Evolutionary conservation across 257 asterid species (phyloP).

Genomic region (Salvia hispanica): DNA sequence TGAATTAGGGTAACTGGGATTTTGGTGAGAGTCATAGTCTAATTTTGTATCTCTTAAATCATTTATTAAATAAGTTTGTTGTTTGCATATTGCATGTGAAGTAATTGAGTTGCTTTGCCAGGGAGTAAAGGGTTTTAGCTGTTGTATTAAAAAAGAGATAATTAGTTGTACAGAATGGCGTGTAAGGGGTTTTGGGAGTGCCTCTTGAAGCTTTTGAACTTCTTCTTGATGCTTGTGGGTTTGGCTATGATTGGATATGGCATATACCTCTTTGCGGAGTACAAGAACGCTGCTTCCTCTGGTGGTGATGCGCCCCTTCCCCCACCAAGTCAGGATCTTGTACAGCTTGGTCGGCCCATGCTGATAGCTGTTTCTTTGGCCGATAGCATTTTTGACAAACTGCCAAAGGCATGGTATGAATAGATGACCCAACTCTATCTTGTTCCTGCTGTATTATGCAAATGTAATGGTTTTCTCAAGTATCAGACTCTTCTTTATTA

Average conservation of each 20-base stretch:
- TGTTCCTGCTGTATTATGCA: not conserved
- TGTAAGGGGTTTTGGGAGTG: constrained; percentile 86
- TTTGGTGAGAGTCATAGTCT: not conserved
- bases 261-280: constrained; percentile 76
- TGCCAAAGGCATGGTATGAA: constrained; percentile 90
- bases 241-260: constrained; percentile 90
- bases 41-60: not conserved
- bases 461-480: not conserved
- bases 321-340: constrained; percentile 53
- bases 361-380: constrained; percentile 67
- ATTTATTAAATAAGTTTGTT: not conserved
- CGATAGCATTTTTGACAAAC: constrained; percentile 75
- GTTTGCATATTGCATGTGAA: not conserved
- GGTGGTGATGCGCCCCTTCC: constrained; percentile 49
- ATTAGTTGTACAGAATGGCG: constrained; percentile 53
- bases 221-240: constrained; percentile 73
- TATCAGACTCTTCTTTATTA: not conserved
- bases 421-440: not conserved
- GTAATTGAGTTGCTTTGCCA: constrained; percentile 26
- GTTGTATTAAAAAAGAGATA: not conserved
- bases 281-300: constrained; percentile 48
- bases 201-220: constrained; percentile 78
- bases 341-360: constrained; percentile 91
- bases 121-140: constrained; percentile 28
- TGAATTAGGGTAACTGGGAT: not conserved